These are phyloP conservation scores for Calycina marina DNA, from an alignment of 2,329 filamentous ascomycete genomes.

Conservation along the genomic window DNA sequence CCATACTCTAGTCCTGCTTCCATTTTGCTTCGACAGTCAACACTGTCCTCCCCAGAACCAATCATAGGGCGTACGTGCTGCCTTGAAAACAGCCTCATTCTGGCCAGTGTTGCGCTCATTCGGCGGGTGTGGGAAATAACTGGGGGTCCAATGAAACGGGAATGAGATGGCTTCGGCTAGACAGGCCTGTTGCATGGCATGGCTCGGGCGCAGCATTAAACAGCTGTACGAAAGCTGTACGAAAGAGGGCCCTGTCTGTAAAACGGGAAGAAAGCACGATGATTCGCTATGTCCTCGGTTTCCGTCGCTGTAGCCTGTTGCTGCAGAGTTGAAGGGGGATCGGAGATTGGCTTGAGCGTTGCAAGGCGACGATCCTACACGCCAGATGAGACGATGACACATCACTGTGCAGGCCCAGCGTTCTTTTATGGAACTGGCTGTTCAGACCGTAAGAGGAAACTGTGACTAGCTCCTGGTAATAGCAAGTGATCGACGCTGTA, in stretches of 20 bases:
- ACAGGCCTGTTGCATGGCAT: background rate
- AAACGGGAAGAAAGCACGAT: slow-evolving; percentile 3
- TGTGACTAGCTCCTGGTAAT: slow-evolving; percentile 7
- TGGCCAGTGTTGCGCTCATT: background rate
- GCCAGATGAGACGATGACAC: slow-evolving; percentile 16
- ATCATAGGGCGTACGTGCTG: too few relatives aligned
- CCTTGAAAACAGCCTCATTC: slow-evolving; percentile 1
- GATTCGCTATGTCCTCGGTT: slow-evolving; percentile 9
- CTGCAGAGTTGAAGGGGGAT: slow-evolving; percentile 9
- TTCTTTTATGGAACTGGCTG: background rate
- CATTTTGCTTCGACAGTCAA: too few relatives aligned
- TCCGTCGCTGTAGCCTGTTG: slow-evolving; percentile 5
- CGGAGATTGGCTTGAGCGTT: slow-evolving; percentile 18
- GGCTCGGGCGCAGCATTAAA: slow-evolving; percentile 1
- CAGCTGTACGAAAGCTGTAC: background rate
- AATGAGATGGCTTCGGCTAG: background rate
- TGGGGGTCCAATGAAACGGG: background rate
- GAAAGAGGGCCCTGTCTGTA: background rate
- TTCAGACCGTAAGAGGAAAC: too few relatives aligned
- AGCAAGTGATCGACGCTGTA: slow-evolving; percentile 10
- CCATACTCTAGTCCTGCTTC: too few relatives aligned
- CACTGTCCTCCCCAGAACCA: too few relatives aligned
- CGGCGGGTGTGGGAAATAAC: background rate
- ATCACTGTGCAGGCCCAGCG: slow-evolving; percentile 17
- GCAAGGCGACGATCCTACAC: slow-evolving; percentile 12